Evolutionary conservation across 192 early-diverging fungal genomes (phyloP).

Genomic region (Kickxella alabastrina): DNA sequence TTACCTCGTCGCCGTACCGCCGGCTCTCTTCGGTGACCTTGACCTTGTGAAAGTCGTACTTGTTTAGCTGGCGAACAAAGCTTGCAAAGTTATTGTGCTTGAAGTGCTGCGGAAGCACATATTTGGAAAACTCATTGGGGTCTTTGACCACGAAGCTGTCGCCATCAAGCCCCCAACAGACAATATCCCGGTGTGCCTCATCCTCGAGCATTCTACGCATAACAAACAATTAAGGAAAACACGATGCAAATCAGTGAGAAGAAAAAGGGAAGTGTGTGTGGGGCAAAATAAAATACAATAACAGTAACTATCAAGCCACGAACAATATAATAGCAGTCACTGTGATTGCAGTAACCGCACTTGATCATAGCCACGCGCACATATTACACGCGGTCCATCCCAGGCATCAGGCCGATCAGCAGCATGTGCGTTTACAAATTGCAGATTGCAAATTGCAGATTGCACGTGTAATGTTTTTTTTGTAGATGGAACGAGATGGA

Average conservation of each 20-base stretch:
- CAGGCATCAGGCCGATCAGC: not conserved
- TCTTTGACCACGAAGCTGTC: constrained; percentile 87
- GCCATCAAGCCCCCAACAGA: constrained; percentile 75
- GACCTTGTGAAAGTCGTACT: constrained; percentile 80
- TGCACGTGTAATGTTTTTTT: too few species aligned
- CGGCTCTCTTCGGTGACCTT: constrained; percentile 48
- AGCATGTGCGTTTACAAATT: not conserved
- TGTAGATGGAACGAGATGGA: too few species aligned
- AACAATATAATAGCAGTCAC: not conserved
- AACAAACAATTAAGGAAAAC: not conserved
- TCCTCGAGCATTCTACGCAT: constrained; percentile 49
- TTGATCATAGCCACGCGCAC: not conserved
- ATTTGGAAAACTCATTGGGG: constrained; percentile 74
- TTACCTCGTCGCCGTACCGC: constrained; percentile 52
- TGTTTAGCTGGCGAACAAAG: constrained; percentile 87
- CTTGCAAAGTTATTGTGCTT: constrained; percentile 92
- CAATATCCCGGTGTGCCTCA: constrained; percentile 47
- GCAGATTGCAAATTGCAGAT: too few species aligned
- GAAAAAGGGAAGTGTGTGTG: too few species aligned
- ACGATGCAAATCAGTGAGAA: too few species aligned
- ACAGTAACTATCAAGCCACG: not conserved
- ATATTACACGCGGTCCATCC: constrained; percentile 5
- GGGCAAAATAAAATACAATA: not conserved
- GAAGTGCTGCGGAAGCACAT: constrained; percentile 79
- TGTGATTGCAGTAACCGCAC: not conserved